Evolutionary conservation across 306 rosid genomes (phyloP).

Genomic region (Malus asiatica): DNA sequence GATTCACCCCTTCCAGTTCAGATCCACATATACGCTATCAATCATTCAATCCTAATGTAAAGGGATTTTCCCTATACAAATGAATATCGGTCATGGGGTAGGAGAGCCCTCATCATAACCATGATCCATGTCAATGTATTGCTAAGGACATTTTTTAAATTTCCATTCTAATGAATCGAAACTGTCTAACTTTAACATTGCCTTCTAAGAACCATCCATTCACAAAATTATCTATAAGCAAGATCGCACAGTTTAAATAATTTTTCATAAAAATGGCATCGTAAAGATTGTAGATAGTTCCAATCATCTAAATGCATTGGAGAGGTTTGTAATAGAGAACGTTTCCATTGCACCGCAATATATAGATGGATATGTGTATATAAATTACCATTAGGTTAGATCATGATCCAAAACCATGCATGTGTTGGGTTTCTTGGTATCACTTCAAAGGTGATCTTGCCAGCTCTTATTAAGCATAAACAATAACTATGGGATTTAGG

Average conservation of each 20-base stretch:
- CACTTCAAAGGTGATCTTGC: constrained; percentile 13
- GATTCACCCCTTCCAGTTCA: not conserved
- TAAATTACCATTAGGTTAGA: constrained; percentile 27
- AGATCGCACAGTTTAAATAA: not conserved
- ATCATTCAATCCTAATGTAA: not conserved
- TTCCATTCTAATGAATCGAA: too few species aligned
- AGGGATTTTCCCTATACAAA: not conserved
- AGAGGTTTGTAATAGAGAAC: too few species aligned
- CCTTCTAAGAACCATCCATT: too few species aligned
- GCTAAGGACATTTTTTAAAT: too few species aligned
- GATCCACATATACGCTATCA: not conserved
- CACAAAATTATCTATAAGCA: too few species aligned
- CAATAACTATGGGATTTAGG: not conserved
- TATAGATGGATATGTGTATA: not conserved
- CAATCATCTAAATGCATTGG: too few species aligned
- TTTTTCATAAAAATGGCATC: not conserved
- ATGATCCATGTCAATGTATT: not conserved
- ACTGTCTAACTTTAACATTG: too few species aligned
- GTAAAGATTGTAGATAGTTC: too few species aligned
- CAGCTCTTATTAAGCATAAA: constrained; percentile 9
- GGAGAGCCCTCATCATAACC: not conserved
- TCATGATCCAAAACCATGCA: constrained; percentile 31
- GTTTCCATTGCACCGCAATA: not conserved
- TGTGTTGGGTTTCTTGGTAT: constrained; percentile 41
- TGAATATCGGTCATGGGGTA: not conserved